Evolutionary conservation across 2,329 filamentous ascomycete genomes (phyloP).

Genomic region (Botrytis galanthina): DNA sequence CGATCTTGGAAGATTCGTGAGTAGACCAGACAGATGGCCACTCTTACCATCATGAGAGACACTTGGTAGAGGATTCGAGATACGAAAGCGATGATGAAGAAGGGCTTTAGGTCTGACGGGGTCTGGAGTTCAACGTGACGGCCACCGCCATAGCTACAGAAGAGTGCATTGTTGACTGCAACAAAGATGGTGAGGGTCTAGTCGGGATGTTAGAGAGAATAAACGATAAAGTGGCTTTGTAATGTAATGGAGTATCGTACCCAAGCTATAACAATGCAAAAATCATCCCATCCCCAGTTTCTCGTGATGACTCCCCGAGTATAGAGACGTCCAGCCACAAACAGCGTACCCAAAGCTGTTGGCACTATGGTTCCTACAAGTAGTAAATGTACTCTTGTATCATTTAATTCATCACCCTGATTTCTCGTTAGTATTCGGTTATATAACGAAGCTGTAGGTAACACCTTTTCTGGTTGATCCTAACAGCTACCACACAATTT

Average conservation of each 20-base stretch:
- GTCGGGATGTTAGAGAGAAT: not conserved
- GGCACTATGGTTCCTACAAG: conserved; percentile 1
- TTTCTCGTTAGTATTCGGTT: not conserved
- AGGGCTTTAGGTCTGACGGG: not conserved
- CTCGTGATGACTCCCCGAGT: conserved; percentile 3
- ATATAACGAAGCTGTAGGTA: not conserved
- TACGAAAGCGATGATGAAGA: not conserved
- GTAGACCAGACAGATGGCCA: not conserved
- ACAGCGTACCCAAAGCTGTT: not conserved
- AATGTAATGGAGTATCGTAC: not conserved
- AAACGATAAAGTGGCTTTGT: not conserved
- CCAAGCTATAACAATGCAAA: not conserved
- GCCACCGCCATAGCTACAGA: not conserved
- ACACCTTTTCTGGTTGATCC: not conserved
- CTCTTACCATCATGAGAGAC: not conserved
- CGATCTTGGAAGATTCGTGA: conserved; percentile 7
- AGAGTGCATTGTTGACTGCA: not conserved
- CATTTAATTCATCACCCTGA: not conserved
- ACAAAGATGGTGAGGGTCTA: not conserved
- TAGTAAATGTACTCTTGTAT: not conserved
- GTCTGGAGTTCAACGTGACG: not conserved
- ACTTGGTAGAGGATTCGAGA: conserved; percentile 5
- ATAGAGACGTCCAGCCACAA: conserved; percentile 6
- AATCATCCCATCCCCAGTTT: conserved; percentile 9
- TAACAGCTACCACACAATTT: no score